Conservation (phyloP, 345 rosid species). For the Eucalyptus guilfoylei region DNA sequence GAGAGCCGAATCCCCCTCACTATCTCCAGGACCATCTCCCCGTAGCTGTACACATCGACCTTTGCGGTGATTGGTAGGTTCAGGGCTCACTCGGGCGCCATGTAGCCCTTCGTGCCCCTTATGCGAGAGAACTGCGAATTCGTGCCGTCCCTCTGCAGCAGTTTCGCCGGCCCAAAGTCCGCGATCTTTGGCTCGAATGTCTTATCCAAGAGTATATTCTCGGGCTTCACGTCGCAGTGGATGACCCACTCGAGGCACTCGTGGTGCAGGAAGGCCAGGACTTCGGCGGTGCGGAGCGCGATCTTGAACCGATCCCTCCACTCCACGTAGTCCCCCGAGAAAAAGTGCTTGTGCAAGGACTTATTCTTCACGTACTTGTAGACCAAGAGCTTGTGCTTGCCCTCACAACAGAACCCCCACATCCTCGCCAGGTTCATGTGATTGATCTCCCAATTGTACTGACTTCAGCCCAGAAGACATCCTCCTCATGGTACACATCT, state of each 20-base stretch:
- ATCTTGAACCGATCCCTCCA: conserved; percentile 38
- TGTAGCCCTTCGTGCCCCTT: conserved; percentile 22
- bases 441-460: conserved; percentile 30
- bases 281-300: conserved; percentile 44
- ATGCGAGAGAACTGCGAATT: conserved; percentile 2
- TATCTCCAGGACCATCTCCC: conserved; percentile 26
- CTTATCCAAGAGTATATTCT: conserved; percentile 36
- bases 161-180: conserved; percentile 43
- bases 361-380: conserved; percentile 31
- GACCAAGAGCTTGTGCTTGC: conserved; percentile 21
- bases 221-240: conserved; percentile 55
- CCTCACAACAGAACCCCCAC: conserved; percentile 40
- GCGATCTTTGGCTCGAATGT: conserved; percentile 39
- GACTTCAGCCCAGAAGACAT: conserved; percentile 38
- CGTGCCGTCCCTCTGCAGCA: conserved; percentile 6
- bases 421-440: conserved; percentile 48
- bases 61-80: conserved; percentile 25
- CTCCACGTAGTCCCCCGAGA: conserved; percentile 9
- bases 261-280: conserved; percentile 44
- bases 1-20: conserved; percentile 24
- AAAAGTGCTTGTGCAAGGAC: conserved; percentile 35
- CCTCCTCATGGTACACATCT: conserved; percentile 29
- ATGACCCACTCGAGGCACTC: conserved; percentile 45
- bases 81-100: conserved; percentile 27
- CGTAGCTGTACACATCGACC: conserved; percentile 28